These are phyloP conservation scores for Otatea glauca DNA, from an alignment of 176 grass and related monocot genomes.

Conservation along the genomic window DNA sequence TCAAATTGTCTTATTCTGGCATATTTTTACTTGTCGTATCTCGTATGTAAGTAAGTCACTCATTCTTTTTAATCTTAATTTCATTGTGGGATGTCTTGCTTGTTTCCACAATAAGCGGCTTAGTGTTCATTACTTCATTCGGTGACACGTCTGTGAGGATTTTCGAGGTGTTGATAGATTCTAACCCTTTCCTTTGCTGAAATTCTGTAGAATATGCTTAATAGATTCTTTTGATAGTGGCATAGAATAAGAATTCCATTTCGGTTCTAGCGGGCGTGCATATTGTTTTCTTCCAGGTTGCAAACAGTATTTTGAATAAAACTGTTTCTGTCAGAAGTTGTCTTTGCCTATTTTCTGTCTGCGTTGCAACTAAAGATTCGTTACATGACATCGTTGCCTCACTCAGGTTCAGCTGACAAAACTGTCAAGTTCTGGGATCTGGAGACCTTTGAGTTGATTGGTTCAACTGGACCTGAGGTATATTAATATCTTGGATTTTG, in stretches of 20 bases:
- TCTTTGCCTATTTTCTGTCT: slow-evolving; percentile 9
- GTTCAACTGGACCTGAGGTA: slow-evolving; percentile 95
- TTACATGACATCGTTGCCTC: slow-evolving; percentile 37
- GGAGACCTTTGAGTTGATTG: slow-evolving; percentile 96
- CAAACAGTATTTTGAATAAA: slow-evolving; percentile 14
- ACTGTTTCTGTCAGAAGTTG: slow-evolving; percentile 23
- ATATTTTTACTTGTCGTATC: neutral
- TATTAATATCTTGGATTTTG: slow-evolving; percentile 13
- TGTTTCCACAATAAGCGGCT: neutral
- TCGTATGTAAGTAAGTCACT: neutral
- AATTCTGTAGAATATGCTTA: slow-evolving; percentile 21
- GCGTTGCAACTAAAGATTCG: slow-evolving; percentile 28
- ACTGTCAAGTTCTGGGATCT: slow-evolving; percentile 99
- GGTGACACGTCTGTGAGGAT: neutral
- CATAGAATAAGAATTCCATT: slow-evolving; percentile 28
- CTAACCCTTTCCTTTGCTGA: neutral
- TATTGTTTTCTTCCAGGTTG: slow-evolving; percentile 7
- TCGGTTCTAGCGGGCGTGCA: neutral
- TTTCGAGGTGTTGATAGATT: neutral
- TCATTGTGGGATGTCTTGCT: neutral
- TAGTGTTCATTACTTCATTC: neutral
- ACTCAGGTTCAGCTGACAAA: slow-evolving; percentile 89
- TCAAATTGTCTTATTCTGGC: neutral
- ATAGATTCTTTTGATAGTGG: slow-evolving; percentile 5
- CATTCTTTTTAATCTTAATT: slow-evolving; percentile 17